These are phyloP conservation scores for Discostella pseudostelligera DNA, from an alignment of 108 stramenopile species.

Conservation along the genomic window DNA sequence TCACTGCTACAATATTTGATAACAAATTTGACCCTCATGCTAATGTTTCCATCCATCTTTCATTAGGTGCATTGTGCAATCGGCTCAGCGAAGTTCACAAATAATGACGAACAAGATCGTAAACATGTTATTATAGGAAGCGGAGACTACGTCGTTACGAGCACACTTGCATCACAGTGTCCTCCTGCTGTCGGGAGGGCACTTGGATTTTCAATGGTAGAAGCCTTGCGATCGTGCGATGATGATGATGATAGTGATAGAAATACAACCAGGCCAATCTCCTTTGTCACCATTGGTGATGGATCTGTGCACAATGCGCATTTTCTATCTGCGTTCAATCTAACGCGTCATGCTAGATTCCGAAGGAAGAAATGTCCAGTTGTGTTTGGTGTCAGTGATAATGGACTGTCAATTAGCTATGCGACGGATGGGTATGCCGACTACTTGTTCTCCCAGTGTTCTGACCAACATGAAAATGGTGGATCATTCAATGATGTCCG, in stretches of 20 bases:
- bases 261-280: constrained; percentile 42
- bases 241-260: constrained; percentile 18
- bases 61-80: constrained; percentile 72
- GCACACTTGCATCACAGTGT: constrained; percentile 82
- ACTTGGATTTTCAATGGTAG: constrained; percentile 66
- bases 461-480: constrained; percentile 10
- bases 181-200: constrained; percentile 85
- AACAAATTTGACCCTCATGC: constrained; percentile 4
- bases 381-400: constrained; percentile 83
- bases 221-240: constrained; percentile 14
- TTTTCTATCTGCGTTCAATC: constrained; percentile 70
- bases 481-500: constrained; percentile 34
- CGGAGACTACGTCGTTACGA: constrained; percentile 71
- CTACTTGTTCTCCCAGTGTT: constrained; percentile 43
- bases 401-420: constrained; percentile 77
- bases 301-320: constrained; percentile 85
- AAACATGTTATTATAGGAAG: constrained; percentile 29
- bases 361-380: constrained; percentile 69
- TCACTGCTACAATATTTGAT: constrained; percentile 1
- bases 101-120: background rate
- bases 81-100: constrained; percentile 42
- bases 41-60: background rate
- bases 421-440: constrained; percentile 60
- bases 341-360: constrained; percentile 72
- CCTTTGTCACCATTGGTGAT: constrained; percentile 82